phyloP scores from a whole-genome alignment of 345 rosid species.

The Carallia pectinifolia region DNA sequence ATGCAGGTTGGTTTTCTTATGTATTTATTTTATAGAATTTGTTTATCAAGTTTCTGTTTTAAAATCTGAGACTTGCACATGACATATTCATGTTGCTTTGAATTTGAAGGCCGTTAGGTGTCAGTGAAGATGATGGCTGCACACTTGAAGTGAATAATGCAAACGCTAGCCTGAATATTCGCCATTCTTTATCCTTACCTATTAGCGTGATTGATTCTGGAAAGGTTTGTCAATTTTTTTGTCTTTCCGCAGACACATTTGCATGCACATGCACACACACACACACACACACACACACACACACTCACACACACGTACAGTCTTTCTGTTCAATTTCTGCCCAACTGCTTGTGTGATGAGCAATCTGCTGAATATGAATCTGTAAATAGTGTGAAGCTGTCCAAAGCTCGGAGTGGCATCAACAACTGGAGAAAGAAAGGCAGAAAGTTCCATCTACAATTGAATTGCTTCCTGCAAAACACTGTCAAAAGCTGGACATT shows the following conservation, averaged over 20 bases:
- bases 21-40: neutral
- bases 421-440: conserved; percentile 40
- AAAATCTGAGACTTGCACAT: neutral
- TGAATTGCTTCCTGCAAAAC: conserved; percentile 49
- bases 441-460: conserved; percentile 54
- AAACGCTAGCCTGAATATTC: conserved; percentile 36
- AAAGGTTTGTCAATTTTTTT: conserved; percentile 43
- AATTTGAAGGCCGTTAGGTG: conserved; percentile 46
- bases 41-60: neutral
- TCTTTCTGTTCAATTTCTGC: neutral
- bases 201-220: conserved; percentile 53
- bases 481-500: conserved; percentile 47
- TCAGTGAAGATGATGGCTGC: conserved; percentile 44
- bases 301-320: no score
- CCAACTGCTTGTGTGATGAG: neutral
- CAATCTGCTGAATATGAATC: conserved; percentile 4
- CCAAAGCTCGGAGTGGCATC: conserved; percentile 45
- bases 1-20: conserved; percentile 54
- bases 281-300: no score
- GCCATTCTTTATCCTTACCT: conserved; percentile 48
- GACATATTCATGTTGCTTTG: neutral
- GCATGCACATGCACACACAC: no score
- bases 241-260: neutral
- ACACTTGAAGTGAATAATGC: conserved; percentile 32
- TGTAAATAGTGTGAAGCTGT: conserved; percentile 44